phyloP scores from a whole-genome alignment of 1,284 basidiomycete species.

The Rhodotorula sp. region DNA sequence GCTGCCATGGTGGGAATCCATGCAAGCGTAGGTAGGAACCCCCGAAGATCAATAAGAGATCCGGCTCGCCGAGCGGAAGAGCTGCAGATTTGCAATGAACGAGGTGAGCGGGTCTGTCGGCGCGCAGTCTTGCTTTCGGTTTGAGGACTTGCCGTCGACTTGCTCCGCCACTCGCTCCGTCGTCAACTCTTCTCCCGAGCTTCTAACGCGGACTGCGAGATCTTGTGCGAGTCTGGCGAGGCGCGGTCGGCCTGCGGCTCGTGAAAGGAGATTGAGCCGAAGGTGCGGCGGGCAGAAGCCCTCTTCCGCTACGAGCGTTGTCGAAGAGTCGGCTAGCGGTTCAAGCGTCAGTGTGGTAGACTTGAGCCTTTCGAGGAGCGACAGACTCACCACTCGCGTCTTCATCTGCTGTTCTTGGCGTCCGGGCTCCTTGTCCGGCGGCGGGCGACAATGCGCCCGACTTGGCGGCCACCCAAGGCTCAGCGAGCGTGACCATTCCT shows the following conservation, averaged over 20 bases:
- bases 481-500: not conserved
- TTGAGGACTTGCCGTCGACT: conserved; percentile 29
- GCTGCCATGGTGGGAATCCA: conserved; percentile 45
- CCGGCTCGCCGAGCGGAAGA: conserved; percentile 38
- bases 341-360: not conserved
- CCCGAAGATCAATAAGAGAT: conserved; percentile 42
- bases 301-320: conserved; percentile 9
- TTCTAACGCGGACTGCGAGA: not conserved
- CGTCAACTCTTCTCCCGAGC: not conserved
- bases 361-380: not conserved
- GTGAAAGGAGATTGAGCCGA: conserved; percentile 27
- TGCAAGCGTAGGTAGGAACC: conserved; percentile 41
- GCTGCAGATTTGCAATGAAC: not conserved
- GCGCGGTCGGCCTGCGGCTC: conserved; percentile 23
- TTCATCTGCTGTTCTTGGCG: not conserved
- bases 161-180: conserved; percentile 5
- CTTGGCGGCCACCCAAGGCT: not conserved
- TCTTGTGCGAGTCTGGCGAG: conserved; percentile 18
- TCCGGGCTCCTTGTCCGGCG: not conserved
- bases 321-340: not conserved
- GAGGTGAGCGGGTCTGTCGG: not conserved
- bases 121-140: not conserved
- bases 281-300: not conserved
- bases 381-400: conserved; percentile 10
- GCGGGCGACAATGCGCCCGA: not conserved